phyloP scores from a whole-genome alignment of 2,329 filamentous ascomycete genomes.

The Nothophoma quercina region DNA sequence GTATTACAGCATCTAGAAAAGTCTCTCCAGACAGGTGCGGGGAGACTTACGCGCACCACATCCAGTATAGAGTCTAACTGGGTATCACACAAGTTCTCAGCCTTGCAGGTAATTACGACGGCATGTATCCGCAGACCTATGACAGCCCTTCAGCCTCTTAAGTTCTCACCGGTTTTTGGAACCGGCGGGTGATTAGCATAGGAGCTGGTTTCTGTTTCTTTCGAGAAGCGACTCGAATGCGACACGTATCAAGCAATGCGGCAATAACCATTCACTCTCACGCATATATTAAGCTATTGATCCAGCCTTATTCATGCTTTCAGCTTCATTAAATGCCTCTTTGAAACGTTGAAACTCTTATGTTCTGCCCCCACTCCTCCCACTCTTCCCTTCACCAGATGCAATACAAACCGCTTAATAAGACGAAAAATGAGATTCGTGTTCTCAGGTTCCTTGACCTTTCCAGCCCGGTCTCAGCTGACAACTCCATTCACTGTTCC shows the following conservation, averaged over 20 bases:
- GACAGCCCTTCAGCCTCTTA: not conserved
- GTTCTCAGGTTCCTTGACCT: conserved; percentile 2
- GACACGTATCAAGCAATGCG: not conserved
- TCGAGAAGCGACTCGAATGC: conserved; percentile 1
- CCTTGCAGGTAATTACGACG: not conserved
- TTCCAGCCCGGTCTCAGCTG: not conserved
- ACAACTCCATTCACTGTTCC: conserved; percentile 1
- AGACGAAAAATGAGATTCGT: conserved; percentile 5
- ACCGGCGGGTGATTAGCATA: not conserved
- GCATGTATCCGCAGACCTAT: not conserved
- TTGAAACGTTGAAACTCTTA: not conserved
- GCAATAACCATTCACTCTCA: not conserved
- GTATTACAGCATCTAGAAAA: not conserved
- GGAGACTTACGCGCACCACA: not conserved
- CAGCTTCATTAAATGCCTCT: too few relatives aligned
- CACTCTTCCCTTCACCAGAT: not conserved
- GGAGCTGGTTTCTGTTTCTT: not conserved
- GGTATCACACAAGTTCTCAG: not conserved
- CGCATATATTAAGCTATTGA: not conserved
- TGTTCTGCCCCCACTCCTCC: not conserved
- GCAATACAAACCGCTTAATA: conserved; percentile 6
- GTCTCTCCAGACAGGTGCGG: not conserved
- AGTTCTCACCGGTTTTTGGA: not conserved
- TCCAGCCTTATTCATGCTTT: not conserved
- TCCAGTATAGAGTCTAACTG: not conserved